Conservation (phyloP, 805 yeast species). For the Lipomyces mesembrius region DNA sequence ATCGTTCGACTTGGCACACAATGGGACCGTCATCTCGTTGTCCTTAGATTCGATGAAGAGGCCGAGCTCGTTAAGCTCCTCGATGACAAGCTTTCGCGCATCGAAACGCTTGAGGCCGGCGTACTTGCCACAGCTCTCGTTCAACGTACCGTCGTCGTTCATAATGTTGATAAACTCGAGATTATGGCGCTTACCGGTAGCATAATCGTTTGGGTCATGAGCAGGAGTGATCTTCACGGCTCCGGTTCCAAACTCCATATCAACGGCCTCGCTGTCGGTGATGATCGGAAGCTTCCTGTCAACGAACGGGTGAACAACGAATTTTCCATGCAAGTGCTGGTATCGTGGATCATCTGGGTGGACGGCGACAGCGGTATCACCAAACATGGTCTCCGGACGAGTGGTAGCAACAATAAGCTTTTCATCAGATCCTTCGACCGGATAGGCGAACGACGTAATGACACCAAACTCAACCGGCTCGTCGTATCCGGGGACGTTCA, state of each 20-base stretch:
- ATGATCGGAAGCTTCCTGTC: slow-evolving; percentile 85
- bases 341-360: slow-evolving; percentile 95
- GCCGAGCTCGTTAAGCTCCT: slow-evolving; percentile 71
- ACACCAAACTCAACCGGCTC: slow-evolving; percentile 91
- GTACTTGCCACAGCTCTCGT: slow-evolving; percentile 94
- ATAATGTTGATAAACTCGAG: slow-evolving; percentile 86
- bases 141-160: slow-evolving; percentile 89
- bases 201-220: slow-evolving; percentile 96
- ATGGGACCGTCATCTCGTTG: slow-evolving; percentile 94
- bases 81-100: slow-evolving; percentile 86
- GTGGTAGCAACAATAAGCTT: slow-evolving; percentile 92
- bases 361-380: slow-evolving; percentile 97
- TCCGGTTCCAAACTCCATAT: slow-evolving; percentile 99
- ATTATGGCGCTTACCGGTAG: slow-evolving; percentile 91
- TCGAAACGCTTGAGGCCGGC: slow-evolving; percentile 90
- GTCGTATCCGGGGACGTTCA: slow-evolving; percentile 88
- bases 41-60: slow-evolving; percentile 83
- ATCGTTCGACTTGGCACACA: slow-evolving; percentile 96
- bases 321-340: slow-evolving; percentile 93
- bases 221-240: slow-evolving; percentile 99
- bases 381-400: slow-evolving; percentile 97
- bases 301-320: slow-evolving; percentile 85
- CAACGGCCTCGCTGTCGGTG: slow-evolving; percentile 91
- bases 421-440: slow-evolving; percentile 83
- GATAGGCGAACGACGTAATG: slow-evolving; percentile 92